Evolutionary conservation across 208 protist species (phyloP).

Genomic region (Wallacemonas collosoma): DNA sequence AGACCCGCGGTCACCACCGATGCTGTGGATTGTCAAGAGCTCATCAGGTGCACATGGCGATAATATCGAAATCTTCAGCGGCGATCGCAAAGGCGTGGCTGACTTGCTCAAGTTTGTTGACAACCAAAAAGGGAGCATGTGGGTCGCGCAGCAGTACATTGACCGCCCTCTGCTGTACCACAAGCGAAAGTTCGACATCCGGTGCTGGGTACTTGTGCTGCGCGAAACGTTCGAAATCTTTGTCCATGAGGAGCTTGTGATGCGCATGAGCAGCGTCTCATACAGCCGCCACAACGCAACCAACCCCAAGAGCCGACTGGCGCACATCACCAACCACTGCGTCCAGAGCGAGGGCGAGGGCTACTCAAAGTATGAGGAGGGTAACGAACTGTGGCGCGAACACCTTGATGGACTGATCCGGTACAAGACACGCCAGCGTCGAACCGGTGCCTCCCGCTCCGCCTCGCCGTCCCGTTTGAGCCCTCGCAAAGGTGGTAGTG

Average conservation of each 20-base stretch:
- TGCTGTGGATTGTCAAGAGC: slow-evolving; percentile 82
- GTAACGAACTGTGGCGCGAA: slow-evolving; percentile 79
- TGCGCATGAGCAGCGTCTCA: slow-evolving; percentile 64
- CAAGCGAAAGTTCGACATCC: slow-evolving; percentile 70
- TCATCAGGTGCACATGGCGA: slow-evolving; percentile 78
- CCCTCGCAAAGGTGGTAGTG: background rate
- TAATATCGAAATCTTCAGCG: slow-evolving; percentile 75
- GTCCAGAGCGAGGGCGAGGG: slow-evolving; percentile 33
- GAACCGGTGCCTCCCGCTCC: slow-evolving; percentile 16
- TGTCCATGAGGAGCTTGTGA: slow-evolving; percentile 76
- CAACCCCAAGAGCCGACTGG: slow-evolving; percentile 31
- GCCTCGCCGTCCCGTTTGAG: slow-evolving; percentile 1
- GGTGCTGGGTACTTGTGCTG: slow-evolving; percentile 50
- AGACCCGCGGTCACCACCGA: background rate
- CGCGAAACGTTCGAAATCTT: slow-evolving; percentile 48
- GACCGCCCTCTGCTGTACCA: slow-evolving; percentile 61
- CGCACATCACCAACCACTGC: slow-evolving; percentile 80
- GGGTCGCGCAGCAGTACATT: slow-evolving; percentile 70
- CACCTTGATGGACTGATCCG: slow-evolving; percentile 80
- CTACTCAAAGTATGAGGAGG: slow-evolving; percentile 50
- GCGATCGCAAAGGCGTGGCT: slow-evolving; percentile 40
- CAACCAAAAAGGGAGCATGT: slow-evolving; percentile 32
- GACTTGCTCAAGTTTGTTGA: slow-evolving; percentile 60
- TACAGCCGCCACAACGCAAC: slow-evolving; percentile 40
- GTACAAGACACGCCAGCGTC: slow-evolving; percentile 46